Percentiles rank a stretch among this genome's conserved stretches.
phyloP scores from a whole-genome alignment of 371 early-diverging fungal genomes.

The Apophysomyces elegans region DNA sequence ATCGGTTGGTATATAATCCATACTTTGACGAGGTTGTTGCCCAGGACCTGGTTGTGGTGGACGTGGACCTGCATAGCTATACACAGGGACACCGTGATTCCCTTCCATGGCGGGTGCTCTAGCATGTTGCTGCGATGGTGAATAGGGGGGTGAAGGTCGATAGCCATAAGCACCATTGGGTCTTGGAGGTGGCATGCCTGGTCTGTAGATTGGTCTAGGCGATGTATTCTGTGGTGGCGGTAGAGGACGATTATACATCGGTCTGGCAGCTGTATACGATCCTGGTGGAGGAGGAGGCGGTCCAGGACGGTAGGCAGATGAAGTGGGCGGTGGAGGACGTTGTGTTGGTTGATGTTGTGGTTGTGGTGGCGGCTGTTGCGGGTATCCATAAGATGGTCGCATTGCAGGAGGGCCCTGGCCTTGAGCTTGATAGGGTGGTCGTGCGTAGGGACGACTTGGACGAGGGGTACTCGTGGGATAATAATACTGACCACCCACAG shows the following conservation, averaged over 20 bases:
- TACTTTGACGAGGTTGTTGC: conserved; percentile 13
- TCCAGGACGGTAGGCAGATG: conserved; percentile 8
- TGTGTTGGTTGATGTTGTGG: conserved; percentile 1
- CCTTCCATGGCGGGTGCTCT: neutral
- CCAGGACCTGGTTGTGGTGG: conserved; percentile 2
- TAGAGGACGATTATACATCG: conserved; percentile 11
- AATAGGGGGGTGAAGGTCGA: conserved; percentile 11
- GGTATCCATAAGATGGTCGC: conserved; percentile 11
- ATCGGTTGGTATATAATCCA: conserved; percentile 8
- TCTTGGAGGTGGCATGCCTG: conserved; percentile 16
- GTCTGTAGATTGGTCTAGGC: conserved; percentile 18
- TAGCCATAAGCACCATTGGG: conserved; percentile 2
- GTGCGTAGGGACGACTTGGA: conserved; percentile 6
- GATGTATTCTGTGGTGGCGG: conserved; percentile 6
- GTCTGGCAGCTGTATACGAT: neutral
- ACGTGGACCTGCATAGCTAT: conserved; percentile 3
- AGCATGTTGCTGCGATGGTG: conserved; percentile 11
- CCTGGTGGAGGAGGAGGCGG: neutral
- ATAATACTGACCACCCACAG: conserved; percentile 8
- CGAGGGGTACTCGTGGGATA: conserved; percentile 1
- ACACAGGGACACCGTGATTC: neutral
- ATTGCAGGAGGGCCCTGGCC: neutral
- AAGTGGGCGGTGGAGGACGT: neutral
- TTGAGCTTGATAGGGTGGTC: conserved; percentile 9
- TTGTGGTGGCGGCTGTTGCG: conserved; percentile 1